Evolutionary conservation across 768 basidiomycete genomes (phyloP).

Genomic region (Gelatoporia subvermispora): DNA sequence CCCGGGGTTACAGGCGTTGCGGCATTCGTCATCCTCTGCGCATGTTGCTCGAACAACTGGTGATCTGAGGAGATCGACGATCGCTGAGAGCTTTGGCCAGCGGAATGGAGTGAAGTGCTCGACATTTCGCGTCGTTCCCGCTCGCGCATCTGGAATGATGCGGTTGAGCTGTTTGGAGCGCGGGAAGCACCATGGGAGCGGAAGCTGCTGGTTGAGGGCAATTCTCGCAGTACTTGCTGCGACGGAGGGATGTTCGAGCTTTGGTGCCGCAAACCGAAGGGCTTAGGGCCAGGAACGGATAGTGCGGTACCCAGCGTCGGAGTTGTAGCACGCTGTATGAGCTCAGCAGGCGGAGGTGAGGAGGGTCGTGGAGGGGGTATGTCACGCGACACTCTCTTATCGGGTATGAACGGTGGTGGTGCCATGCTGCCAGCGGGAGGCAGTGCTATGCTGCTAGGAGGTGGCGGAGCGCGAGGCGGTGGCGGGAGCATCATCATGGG

Average conservation of each 20-base stretch:
- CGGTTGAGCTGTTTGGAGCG: conserved; percentile 39
- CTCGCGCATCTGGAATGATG: conserved; percentile 45
- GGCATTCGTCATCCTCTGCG: conserved; percentile 24
- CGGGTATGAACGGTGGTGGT: conserved; percentile 75
- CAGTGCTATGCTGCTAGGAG: conserved; percentile 63
- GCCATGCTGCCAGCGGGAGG: conserved; percentile 73
- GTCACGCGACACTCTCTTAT: conserved; percentile 53
- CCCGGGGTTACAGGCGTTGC: conserved; percentile 38
- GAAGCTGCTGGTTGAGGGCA: conserved; percentile 80
- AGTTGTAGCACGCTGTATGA: conserved; percentile 88
- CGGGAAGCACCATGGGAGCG: conserved; percentile 60
- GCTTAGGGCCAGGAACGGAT: conserved; percentile 45
- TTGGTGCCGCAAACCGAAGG: conserved; percentile 50
- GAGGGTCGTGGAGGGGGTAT: conserved; percentile 80
- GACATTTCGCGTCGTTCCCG: conserved; percentile 57
- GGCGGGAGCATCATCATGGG: conserved; percentile 79
- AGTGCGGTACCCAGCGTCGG: conserved; percentile 70
- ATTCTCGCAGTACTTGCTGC: conserved; percentile 59
- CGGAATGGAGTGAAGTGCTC: conserved; percentile 65
- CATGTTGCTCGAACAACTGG: conserved; percentile 42
- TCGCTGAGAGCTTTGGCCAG: conserved; percentile 62
- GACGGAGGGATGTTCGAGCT: conserved; percentile 77
- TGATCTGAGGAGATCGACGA: conserved; percentile 82
- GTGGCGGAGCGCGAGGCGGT: conserved; percentile 72
- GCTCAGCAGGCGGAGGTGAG: conserved; percentile 89